phyloP scores from a whole-genome alignment of 306 rosid genomes.

The Hippophae rhamnoides region DNA sequence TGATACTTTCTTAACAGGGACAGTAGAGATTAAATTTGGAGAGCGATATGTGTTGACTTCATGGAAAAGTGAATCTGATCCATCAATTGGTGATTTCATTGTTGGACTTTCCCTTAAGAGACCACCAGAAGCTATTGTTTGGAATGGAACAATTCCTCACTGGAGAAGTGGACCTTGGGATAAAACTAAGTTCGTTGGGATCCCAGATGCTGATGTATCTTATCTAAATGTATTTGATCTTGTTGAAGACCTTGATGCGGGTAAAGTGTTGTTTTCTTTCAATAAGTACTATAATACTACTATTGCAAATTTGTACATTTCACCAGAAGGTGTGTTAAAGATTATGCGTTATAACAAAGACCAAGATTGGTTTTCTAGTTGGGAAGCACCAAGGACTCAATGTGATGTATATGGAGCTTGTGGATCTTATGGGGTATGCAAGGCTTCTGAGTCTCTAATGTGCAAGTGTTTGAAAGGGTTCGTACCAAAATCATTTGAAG shows the following conservation, averaged over 20 bases:
- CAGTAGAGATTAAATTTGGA: conserved; percentile 29
- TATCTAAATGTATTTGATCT: conserved; percentile 21
- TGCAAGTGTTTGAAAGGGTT: conserved; percentile 19
- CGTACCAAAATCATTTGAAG: not conserved
- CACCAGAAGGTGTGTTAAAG: conserved; percentile 16
- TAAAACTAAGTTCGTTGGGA: conserved; percentile 31
- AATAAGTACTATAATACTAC: not conserved
- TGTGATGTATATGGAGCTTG: conserved; percentile 9
- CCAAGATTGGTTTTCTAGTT: not conserved
- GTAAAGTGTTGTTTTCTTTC: conserved; percentile 19
- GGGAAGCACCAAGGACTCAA: conserved; percentile 1
- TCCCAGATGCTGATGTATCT: conserved; percentile 18
- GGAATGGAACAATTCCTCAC: conserved; percentile 29
- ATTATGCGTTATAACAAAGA: not conserved
- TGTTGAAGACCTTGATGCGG: conserved; percentile 14
- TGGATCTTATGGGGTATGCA: conserved; percentile 16
- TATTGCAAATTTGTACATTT: conserved; percentile 4
- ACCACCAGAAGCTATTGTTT: conserved; percentile 28
- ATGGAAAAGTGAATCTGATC: conserved; percentile 34
- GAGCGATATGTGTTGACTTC: conserved; percentile 23
- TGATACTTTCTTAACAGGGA: conserved; percentile 26
- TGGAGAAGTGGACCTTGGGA: conserved; percentile 60
- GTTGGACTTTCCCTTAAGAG: conserved; percentile 16
- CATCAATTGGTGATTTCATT: conserved; percentile 31
- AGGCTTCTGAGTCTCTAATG: not conserved